Evolutionary conservation across 2,329 filamentous ascomycete genomes (phyloP).

Genomic region (Colletotrichum lupini): DNA sequence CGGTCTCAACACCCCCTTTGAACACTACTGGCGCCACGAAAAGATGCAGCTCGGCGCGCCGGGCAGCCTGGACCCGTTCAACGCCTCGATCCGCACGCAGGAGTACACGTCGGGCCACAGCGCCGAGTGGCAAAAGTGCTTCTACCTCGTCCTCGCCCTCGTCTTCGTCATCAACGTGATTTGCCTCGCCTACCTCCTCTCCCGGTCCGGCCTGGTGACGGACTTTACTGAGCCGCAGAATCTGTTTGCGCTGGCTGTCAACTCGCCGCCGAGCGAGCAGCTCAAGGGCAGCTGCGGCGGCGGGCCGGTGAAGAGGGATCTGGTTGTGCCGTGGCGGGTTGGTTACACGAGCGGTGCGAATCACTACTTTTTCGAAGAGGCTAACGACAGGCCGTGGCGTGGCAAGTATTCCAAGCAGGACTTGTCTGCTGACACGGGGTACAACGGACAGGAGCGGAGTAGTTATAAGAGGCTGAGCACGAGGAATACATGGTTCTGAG

Average conservation of each 20-base stretch:
- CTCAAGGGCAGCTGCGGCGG: conserved; percentile 52
- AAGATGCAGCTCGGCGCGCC: conserved; percentile 52
- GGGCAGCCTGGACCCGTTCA: conserved; percentile 67
- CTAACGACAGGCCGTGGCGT: conserved; percentile 40
- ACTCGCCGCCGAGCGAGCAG: conserved; percentile 56
- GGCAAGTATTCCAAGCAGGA: conserved; percentile 40
- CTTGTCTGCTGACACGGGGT: conserved; percentile 12
- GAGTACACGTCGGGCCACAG: conserved; percentile 77
- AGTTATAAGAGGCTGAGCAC: conserved; percentile 42
- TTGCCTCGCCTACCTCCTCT: conserved; percentile 71
- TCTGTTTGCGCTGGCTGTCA: conserved; percentile 77
- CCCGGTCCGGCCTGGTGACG: conserved; percentile 71
- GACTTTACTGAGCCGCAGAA: conserved; percentile 85
- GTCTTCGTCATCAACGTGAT: conserved; percentile 76
- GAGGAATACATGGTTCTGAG: conserved; percentile 52
- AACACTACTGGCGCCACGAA: conserved; percentile 64
- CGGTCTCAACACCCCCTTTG: conserved; percentile 69
- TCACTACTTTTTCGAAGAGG: conserved; percentile 57
- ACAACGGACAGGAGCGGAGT: conserved; percentile 32
- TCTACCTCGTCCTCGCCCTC: conserved; percentile 73
- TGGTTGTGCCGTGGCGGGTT: conserved; percentile 56
- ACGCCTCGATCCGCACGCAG: conserved; percentile 70
- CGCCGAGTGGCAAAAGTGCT: conserved; percentile 70
- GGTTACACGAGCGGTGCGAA: conserved; percentile 50
- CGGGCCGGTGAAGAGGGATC: conserved; percentile 47